phyloP scores from a whole-genome alignment of 1,284 basidiomycete genomes.

The Cutaneotrichosporon spelunceum region DNA sequence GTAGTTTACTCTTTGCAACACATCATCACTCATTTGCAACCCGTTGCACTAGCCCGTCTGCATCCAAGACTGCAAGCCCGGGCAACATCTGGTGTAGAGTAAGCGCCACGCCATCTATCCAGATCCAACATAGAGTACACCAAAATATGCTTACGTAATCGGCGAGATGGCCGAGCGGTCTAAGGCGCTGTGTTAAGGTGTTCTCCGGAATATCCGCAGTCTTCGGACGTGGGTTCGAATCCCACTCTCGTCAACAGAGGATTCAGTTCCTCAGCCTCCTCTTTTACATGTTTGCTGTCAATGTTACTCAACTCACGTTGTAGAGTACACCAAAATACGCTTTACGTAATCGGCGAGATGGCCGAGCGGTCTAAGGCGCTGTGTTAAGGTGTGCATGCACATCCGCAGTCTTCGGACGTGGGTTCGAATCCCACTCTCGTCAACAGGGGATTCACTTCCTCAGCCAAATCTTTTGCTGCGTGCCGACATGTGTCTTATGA shows the following conservation, averaged over 20 bases:
- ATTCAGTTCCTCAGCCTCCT: slow-evolving; percentile 15
- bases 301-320: too few species aligned
- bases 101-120: too few species aligned
- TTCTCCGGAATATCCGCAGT: slow-evolving; percentile 21
- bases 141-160: too few species aligned
- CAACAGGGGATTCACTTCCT: slow-evolving; percentile 16
- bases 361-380: slow-evolving; percentile 29
- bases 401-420: slow-evolving; percentile 44
- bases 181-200: slow-evolving; percentile 29
- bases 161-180: slow-evolving; percentile 28
- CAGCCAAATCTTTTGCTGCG: slow-evolving; percentile 3
- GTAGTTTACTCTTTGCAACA: too few species aligned
- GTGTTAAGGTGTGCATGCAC: slow-evolving; percentile 21
- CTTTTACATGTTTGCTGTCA: slow-evolving; percentile 12
- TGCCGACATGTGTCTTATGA: too few species aligned
- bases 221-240: slow-evolving; percentile 50
- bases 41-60: too few species aligned
- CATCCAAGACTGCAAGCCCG: too few species aligned
- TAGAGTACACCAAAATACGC: background rate
- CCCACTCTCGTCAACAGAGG: slow-evolving; percentile 33
- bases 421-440: slow-evolving; percentile 47
- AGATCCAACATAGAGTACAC: too few species aligned
- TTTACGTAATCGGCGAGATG: slow-evolving; percentile 18
- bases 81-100: too few species aligned
- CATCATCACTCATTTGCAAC: too few species aligned